Conservation (phyloP, 345 rosid species). For the Limnanthes douglasii region DNA sequence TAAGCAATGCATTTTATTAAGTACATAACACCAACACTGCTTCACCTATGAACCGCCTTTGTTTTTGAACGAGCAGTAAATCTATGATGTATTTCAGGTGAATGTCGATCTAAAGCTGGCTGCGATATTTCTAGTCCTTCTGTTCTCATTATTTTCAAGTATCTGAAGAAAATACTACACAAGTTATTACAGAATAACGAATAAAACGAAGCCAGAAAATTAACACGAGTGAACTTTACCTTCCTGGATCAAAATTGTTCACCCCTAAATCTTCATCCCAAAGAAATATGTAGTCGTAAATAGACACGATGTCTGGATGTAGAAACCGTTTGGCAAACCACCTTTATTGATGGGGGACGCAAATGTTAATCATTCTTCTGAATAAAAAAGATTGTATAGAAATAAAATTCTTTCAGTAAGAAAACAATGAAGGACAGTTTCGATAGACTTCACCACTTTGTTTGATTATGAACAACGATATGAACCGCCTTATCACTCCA, state of each 20-base stretch:
- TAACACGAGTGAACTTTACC: slow-evolving; percentile 18
- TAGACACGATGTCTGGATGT: slow-evolving; percentile 80
- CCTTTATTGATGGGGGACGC: slow-evolving; percentile 22
- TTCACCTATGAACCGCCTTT: slow-evolving; percentile 63
- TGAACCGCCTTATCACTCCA: slow-evolving; percentile 79
- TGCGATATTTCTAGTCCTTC: slow-evolving; percentile 95
- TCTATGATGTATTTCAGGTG: slow-evolving; percentile 90
- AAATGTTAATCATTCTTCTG: not conserved
- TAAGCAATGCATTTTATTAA: not conserved
- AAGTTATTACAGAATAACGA: too few species aligned
- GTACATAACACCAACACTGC: not conserved
- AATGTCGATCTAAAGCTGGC: slow-evolving; percentile 91
- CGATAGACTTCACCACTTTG: slow-evolving; percentile 54
- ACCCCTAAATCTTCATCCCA: slow-evolving; percentile 99
- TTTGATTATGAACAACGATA: slow-evolving; percentile 86
- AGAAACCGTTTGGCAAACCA: slow-evolving; percentile 99
- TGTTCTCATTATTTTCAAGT: slow-evolving; percentile 50
- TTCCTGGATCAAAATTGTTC: slow-evolving; percentile 55
- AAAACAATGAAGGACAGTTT: not conserved
- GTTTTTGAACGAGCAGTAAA: slow-evolving; percentile 77
- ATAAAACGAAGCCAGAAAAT: too few species aligned
- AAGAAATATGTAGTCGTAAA: slow-evolving; percentile 82
- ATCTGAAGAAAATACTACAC: slow-evolving; percentile 41
- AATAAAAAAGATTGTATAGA: not conserved
- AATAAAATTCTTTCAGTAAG: not conserved